phyloP scores from a whole-genome alignment of 495 filamentous ascomycete species.

The Penicillium diatomitis region DNA sequence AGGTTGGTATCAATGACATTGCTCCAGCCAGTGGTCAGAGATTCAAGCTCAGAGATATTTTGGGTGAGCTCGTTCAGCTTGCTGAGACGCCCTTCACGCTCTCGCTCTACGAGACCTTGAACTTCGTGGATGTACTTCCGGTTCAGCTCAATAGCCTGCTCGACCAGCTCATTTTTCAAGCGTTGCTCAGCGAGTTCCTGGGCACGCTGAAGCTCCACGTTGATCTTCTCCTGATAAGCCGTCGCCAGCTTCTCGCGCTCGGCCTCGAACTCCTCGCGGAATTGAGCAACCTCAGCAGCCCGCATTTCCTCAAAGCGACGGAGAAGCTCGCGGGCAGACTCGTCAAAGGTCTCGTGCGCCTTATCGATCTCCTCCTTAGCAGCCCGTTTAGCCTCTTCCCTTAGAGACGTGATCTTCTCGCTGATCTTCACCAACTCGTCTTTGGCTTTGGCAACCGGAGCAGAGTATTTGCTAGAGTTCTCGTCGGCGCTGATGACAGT shows the following conservation, averaged over 20 bases:
- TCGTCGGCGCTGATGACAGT: constrained; percentile 77
- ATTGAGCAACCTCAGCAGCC: constrained; percentile 63
- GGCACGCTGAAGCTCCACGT: constrained; percentile 63
- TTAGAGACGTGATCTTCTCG: constrained; percentile 62
- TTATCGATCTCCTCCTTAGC: constrained; percentile 68
- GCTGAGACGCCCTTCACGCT: constrained; percentile 78
- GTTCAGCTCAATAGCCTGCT: constrained; percentile 84
- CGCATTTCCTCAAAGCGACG: constrained; percentile 62
- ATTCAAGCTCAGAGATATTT: constrained; percentile 70
- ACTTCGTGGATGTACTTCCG: constrained; percentile 71
- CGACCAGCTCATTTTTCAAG: constrained; percentile 73
- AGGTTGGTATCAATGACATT: constrained; percentile 80
- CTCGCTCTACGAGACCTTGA: constrained; percentile 72
- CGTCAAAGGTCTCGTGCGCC: constrained; percentile 68
- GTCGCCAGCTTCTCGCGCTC: constrained; percentile 70
- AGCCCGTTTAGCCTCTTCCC: constrained; percentile 51
- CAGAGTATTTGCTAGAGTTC: constrained; percentile 60
- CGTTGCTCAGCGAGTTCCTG: constrained; percentile 69
- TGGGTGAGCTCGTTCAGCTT: constrained; percentile 72
- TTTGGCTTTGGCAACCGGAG: constrained; percentile 74
- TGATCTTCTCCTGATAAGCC: constrained; percentile 70
- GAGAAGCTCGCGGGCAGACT: constrained; percentile 68
- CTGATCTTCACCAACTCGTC: constrained; percentile 68
- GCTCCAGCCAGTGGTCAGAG: constrained; percentile 76
- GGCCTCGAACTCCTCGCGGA: constrained; percentile 79